Base-by-base conservation (phyloP, 306 rosid genomes). In the Lablab purpureus region DNA sequence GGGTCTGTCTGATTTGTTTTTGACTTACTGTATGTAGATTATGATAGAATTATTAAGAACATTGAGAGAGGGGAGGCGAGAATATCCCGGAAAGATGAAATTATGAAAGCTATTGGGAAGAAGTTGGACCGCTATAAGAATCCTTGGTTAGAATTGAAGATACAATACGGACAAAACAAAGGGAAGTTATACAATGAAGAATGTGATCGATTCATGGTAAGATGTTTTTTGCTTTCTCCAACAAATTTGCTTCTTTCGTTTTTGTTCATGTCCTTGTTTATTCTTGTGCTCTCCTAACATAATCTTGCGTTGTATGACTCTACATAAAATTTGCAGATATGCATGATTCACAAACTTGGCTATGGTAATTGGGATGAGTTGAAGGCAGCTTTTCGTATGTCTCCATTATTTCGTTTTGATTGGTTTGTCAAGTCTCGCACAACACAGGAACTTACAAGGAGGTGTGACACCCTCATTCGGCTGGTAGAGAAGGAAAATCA, bases 381-480 rank as follows among this genome's bases (percentile, higher is more conserved):
- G 87, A 95, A 95, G 87, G 99, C 98, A 30, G 98, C 95, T 19
- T 95, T 95, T 64, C 97, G 99, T 50, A 95, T 89, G n/a, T 95
- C 99, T 11, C 94, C 99, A 41, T 79, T 95, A 83, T 95, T 95
- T 87, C 99, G 99, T 60, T 95, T 95, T 87, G 99, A 95, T 87
- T 95, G 99, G 99, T 95, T 95, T 87, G 92, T 95, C 4, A 95
- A 95, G 88, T 95, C 99, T 22, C 98, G 99, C 82, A 95, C 99
- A 69, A 92, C 99, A 6, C 99, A 95, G 85, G 99, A 95, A 89
- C 91, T 95, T 45, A 91, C 99, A 2, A 90, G 99, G 90, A 93
- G 99, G 87, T 95, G 99, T 21, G 99, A 95, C 84, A 95, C 99
- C 55, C 85, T 95, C 77, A 90, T 95, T 55, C 91, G 99, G 51